phyloP scores from a whole-genome alignment of 176 grass and related monocot species.

The bread wheat (Triticum aestivum) region IWGSC_CS_RefSeq_v2.1 NC_057797.1:673236574-673237073 shows the following conservation, averaged over 20 bases:
- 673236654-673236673: too few relatives aligned
- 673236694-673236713: too few relatives aligned
- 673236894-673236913: constrained; percentile 50
- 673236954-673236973: constrained; percentile 61
- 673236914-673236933: constrained; percentile 59
- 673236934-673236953: constrained; percentile 63
- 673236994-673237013: constrained; percentile 47
- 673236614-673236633: neutral
- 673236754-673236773: neutral
- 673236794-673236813: constrained; percentile 6
- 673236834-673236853: neutral
- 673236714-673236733: too few relatives aligned
- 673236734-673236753: neutral
- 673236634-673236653: neutral
- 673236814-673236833: neutral
- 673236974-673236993: constrained; percentile 36
- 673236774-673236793: neutral
- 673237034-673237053: neutral
- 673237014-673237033: neutral
- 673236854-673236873: neutral
- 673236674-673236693: too few relatives aligned
- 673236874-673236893: neutral
- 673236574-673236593: too few relatives aligned
- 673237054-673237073: neutral
- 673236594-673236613: neutral